These are phyloP conservation scores for Hysterangium stoloniferum DNA, from an alignment of 768 basidiomycete genomes.

Conservation along the genomic window DNA sequence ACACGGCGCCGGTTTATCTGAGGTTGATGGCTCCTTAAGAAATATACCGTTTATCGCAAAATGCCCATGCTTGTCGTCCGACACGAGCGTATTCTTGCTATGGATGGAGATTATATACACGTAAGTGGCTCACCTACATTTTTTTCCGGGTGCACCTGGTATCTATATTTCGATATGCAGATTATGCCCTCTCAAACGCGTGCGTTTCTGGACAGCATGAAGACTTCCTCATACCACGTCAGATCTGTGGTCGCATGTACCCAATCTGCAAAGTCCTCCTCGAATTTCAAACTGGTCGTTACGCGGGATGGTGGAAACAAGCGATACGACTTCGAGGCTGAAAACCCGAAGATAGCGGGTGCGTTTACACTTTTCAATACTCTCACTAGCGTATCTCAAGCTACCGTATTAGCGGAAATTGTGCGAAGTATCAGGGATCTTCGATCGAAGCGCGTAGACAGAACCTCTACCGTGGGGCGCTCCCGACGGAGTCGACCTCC, in stretches of 20 bases:
- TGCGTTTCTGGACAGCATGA: slow-evolving; percentile 78
- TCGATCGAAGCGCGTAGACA: slow-evolving; percentile 50
- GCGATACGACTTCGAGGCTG: slow-evolving; percentile 96
- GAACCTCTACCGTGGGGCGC: slow-evolving; percentile 55
- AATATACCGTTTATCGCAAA: slow-evolving; percentile 89
- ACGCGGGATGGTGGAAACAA: slow-evolving; percentile 65
- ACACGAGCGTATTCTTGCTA: slow-evolving; percentile 85
- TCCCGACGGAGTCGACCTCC: slow-evolving; percentile 58
- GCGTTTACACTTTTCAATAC: slow-evolving; percentile 20
- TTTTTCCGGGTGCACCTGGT: background rate
- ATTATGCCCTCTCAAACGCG: slow-evolving; percentile 84
- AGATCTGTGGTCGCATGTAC: slow-evolving; percentile 79
- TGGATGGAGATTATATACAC: slow-evolving; percentile 92
- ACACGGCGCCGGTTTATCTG: background rate
- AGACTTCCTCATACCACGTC: slow-evolving; percentile 90
- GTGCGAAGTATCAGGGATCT: slow-evolving; percentile 64
- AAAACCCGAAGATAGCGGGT: slow-evolving; percentile 75
- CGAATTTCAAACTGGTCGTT: slow-evolving; percentile 85
- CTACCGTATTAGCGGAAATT: slow-evolving; percentile 61
- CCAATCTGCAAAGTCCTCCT: slow-evolving; percentile 70
- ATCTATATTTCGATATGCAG: slow-evolving; percentile 36
- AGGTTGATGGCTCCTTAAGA: slow-evolving; percentile 35
- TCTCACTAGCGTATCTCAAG: background rate
- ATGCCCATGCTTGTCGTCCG: slow-evolving; percentile 89
- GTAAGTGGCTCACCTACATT: slow-evolving; percentile 32